Evolutionary conservation across 202 grass and related monocot species (phyloP), one percentile per base, ranked within the genome.

Genomic region (Panicum virgatum): DNA sequence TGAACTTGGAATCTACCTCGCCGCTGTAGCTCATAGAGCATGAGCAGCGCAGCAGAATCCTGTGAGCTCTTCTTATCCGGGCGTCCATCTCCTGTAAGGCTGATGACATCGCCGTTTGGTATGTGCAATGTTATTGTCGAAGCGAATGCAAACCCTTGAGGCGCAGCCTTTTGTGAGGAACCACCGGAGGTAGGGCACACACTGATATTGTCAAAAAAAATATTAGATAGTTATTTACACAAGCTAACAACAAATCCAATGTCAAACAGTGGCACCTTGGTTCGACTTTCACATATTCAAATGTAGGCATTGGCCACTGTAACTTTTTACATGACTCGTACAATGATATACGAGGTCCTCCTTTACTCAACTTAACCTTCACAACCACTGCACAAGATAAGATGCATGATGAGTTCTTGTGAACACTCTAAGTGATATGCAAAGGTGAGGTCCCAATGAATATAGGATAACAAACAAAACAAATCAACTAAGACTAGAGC

Each of bases 21-120:
- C 66, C 30, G 87, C 48, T 94, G 79, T 37, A 99, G 93, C 83
- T 99, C 91, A 36, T 94, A 89, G 52, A 96, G 91, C 87, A 96
- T 76, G 60, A 80, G 51, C 70, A 99, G 45, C 38, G 96, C 90
- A 48, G 91, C 92, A 11, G 93, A 92, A 77, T 96, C 96, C 74
- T 92, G 83, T 3, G 93, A 83, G 18, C 89, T 92, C 77, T 96
- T 99, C 79, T 94, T 99, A 70, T 96, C 93, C 2, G 70, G 46
- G 2, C 89, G 89, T 7, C 66, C 46, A 0, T 99, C 89, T 66
- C 93, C 96, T 1, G 26, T 74, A 59, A 90, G 80, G 52, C 78
- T 90, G 76, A 99, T 90, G 64, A 75, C 72, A 18, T 88, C 61
- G 16, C 36, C 63, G 30, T 78, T 87, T 4, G 96, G 96, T 82